Evolutionary conservation across 768 basidiomycete genomes (phyloP).

Genomic region (Amanita pseudoporphyria): DNA sequence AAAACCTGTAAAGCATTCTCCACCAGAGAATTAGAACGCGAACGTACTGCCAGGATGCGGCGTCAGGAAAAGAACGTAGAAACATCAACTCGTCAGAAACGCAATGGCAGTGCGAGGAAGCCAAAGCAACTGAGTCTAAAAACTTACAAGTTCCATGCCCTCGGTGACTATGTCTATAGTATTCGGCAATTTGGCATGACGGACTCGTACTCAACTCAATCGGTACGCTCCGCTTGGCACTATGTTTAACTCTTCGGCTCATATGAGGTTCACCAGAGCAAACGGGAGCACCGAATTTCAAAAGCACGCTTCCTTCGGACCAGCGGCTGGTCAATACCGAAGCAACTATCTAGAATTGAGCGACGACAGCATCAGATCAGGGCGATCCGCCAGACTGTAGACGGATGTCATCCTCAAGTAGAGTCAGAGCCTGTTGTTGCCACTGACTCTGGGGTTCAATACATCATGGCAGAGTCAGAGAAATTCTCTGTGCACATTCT

Average conservation of each 20-base stretch:
- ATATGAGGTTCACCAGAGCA: not conserved
- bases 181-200: too few species aligned
- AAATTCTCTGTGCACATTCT: too few species aligned
- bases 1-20: too few species aligned
- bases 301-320: too few species aligned
- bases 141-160: conserved; percentile 11
- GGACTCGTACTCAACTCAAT: too few species aligned
- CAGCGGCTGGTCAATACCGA: too few species aligned
- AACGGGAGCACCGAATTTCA: conserved; percentile 4
- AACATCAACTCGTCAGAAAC: conserved; percentile 2
- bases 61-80: not conserved
- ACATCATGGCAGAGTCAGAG: too few species aligned
- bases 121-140: too few species aligned
- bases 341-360: too few species aligned
- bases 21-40: conserved; percentile 11
- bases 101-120: not conserved
- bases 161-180: conserved; percentile 7
- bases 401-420: not conserved
- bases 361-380: too few species aligned
- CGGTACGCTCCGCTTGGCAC: too few species aligned
- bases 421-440: not conserved
- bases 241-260: not conserved
- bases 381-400: not conserved
- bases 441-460: not conserved
- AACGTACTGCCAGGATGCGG: not conserved